These are phyloP conservation scores for Silene vulgaris DNA, from an alignment of 179 eudicot species.

Conservation along the genomic window DNA sequence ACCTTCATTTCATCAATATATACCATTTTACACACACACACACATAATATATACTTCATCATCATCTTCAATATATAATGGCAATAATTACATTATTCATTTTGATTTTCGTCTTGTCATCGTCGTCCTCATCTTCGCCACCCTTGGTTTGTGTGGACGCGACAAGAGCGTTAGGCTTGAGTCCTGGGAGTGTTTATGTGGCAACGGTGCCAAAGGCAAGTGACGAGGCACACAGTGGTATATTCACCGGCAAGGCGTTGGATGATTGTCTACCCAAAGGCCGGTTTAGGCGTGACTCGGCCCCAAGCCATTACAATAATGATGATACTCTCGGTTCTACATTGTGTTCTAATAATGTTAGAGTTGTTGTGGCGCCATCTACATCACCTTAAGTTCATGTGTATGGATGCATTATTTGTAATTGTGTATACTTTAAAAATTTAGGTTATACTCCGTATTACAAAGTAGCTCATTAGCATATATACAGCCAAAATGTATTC, in stretches of 20 bases:
- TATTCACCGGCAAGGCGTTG: conserved; percentile 3
- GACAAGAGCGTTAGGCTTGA: background rate
- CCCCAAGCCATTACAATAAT: conserved; percentile 13
- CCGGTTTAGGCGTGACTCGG: conserved; percentile 11
- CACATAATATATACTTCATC: background rate
- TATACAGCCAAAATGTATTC: too few relatives aligned
- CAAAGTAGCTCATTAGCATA: background rate
- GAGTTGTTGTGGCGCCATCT: background rate
- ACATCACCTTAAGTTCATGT: background rate
- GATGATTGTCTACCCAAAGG: conserved; percentile 15
- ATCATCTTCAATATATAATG: background rate
- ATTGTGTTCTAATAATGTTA: conserved; percentile 11
- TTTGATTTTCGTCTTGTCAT: background rate
- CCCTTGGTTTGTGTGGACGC: background rate
- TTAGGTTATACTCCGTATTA: background rate
- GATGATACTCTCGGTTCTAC: background rate
- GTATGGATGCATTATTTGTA: conserved; percentile 1
- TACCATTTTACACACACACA: background rate
- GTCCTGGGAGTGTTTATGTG: background rate
- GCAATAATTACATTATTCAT: background rate
- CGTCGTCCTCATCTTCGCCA: background rate
- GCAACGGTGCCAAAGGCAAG: background rate
- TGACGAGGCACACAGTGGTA: background rate
- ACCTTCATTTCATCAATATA: background rate
- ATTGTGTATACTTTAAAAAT: background rate